A percentile compares a stretch with the other conserved stretches of the same genome.
phyloP scores from a whole-genome alignment of 345 rosid genomes.

The Citrus australasica region DNA sequence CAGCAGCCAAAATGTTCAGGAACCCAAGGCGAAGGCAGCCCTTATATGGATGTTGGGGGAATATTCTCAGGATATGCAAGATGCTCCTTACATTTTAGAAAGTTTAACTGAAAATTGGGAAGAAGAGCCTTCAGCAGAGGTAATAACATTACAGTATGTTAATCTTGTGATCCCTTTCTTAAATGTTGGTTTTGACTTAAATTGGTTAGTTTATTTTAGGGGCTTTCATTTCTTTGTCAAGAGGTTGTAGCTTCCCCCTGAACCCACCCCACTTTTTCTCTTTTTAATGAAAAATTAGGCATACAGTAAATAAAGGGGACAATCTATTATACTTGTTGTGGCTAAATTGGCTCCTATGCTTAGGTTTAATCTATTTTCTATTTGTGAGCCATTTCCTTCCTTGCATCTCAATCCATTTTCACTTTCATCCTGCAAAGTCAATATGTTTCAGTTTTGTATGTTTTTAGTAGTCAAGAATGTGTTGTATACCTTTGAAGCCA shows the following conservation, averaged over 20 bases:
- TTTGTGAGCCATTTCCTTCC: not conserved
- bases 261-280: not conserved
- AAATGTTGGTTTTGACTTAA: not conserved
- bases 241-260: too few relatives aligned
- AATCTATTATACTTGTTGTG: not conserved
- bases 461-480: not conserved
- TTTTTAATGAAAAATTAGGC: not conserved
- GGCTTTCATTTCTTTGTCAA: not conserved
- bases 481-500: not conserved
- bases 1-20: constrained; percentile 87
- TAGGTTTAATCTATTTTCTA: not conserved
- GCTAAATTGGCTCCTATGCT: not conserved
- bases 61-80: constrained; percentile 96
- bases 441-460: not conserved
- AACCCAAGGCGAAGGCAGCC: constrained; percentile 96
- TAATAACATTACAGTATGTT: constrained; percentile 19
- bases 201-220: constrained; percentile 1
- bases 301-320: not conserved
- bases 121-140: constrained; percentile 95
- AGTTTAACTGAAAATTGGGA: constrained; percentile 90
- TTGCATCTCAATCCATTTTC: not conserved
- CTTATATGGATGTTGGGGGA: constrained; percentile 99
- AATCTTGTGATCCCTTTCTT: constrained; percentile 1
- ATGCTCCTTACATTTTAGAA: constrained; percentile 92
- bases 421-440: not conserved